Percentiles rank a stretch among this genome's conserved stretches.
Conservation (phyloP, 208 protist species). For the Novymonas esmeraldas region DNA sequence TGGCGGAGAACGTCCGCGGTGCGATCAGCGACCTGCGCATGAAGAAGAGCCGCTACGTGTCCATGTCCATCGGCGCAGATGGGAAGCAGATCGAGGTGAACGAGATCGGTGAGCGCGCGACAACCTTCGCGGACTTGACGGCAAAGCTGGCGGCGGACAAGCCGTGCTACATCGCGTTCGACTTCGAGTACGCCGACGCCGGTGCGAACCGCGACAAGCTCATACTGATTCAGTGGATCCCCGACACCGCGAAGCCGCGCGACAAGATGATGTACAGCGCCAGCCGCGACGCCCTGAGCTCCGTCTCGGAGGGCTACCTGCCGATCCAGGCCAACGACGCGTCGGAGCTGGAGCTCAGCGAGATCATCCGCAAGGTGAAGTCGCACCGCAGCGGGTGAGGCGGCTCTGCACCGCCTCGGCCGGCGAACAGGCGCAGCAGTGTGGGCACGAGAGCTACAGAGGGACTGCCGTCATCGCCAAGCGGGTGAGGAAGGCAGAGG, state of each 20-base stretch:
- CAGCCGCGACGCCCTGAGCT: conserved; percentile 78
- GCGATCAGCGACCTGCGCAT: conserved; percentile 85
- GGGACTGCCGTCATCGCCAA: no score
- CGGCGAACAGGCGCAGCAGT: no score
- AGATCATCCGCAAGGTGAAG: conserved; percentile 62
- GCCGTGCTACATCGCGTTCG: conserved; percentile 92
- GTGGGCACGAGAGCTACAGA: no score
- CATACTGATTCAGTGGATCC: conserved; percentile 90
- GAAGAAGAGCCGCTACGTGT: conserved; percentile 82
- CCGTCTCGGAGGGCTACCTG: conserved; percentile 80
- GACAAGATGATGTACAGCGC: conserved; percentile 91
- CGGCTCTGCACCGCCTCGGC: no score
- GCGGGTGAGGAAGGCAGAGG: neutral
- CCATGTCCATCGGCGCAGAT: conserved; percentile 85
- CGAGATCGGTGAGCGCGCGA: conserved; percentile 41
- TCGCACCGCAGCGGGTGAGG: conserved; percentile 31
- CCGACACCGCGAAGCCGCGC: conserved; percentile 74
- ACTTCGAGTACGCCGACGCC: conserved; percentile 89
- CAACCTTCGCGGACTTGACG: conserved; percentile 84
- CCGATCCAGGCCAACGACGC: conserved; percentile 87
- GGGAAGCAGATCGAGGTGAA: conserved; percentile 82
- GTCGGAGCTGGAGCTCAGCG: conserved; percentile 59
- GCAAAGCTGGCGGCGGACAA: conserved; percentile 56
- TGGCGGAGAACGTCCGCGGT: conserved; percentile 59
- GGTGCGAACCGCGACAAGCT: conserved; percentile 75